Conservation (phyloP, 768 basidiomycete genomes). For the Boletus rubroflammeus region DNA sequence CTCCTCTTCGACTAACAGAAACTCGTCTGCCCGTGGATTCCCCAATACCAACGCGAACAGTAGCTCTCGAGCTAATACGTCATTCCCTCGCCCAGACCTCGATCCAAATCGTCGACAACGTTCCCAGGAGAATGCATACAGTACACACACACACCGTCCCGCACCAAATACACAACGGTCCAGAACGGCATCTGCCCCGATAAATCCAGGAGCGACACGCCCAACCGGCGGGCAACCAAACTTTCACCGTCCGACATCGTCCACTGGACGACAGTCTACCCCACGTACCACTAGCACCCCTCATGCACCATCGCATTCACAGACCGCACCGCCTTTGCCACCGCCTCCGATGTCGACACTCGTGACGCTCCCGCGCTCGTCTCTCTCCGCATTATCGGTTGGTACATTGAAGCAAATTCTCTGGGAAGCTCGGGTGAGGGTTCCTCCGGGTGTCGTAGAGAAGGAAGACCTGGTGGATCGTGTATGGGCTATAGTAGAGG, state of each 20-base stretch:
- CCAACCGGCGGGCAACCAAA: not conserved
- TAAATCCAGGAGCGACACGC: slow-evolving; percentile 10
- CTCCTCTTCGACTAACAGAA: slow-evolving; percentile 18
- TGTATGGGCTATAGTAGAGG: slow-evolving; percentile 58
- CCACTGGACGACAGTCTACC: slow-evolving; percentile 11
- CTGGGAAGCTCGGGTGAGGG: slow-evolving; percentile 74
- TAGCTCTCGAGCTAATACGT: slow-evolving; percentile 27
- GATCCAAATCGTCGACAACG: slow-evolving; percentile 41
- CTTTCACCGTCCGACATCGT: slow-evolving; percentile 18
- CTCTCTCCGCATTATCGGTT: slow-evolving; percentile 62
- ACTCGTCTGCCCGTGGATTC: slow-evolving; percentile 10
- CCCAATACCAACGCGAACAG: slow-evolving; percentile 3
- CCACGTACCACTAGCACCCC: slow-evolving; percentile 6
- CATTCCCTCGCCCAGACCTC: slow-evolving; percentile 64
- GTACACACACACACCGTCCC: slow-evolving; percentile 16
- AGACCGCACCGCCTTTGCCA: slow-evolving; percentile 35
- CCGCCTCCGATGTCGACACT: slow-evolving; percentile 62
- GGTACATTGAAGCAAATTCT: slow-evolving; percentile 73
- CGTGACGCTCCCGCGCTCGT: slow-evolving; percentile 54
- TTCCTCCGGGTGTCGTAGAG: slow-evolving; percentile 58
- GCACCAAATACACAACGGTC: slow-evolving; percentile 11
- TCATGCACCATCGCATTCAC: slow-evolving; percentile 13
- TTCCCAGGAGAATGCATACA: slow-evolving; percentile 13
- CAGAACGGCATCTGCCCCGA: slow-evolving; percentile 23
- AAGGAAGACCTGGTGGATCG: slow-evolving; percentile 80